A percentile compares a stretch with the other conserved stretches of the same genome.
Conservation (phyloP, 345 rosid species). For the Pseudoturritis turrita region DNA sequence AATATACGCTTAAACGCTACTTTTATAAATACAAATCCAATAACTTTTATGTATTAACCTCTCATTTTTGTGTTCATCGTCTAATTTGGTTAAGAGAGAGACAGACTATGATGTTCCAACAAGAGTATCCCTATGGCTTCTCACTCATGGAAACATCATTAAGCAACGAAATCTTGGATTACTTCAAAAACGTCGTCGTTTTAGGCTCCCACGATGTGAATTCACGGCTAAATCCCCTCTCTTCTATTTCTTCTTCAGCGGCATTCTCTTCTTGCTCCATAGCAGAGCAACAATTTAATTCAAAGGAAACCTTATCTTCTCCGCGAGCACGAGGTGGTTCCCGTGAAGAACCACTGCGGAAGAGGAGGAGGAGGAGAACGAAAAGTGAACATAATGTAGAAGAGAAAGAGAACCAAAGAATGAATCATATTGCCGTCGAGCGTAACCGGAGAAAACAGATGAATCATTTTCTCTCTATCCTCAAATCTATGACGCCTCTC, state of each 20-base stretch:
- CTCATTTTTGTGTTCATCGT: background rate
- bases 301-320: background rate
- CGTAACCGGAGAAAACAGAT: constrained; percentile 72
- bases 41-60: background rate
- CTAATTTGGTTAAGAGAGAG: background rate
- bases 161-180: background rate
- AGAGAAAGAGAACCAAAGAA: constrained; percentile 63
- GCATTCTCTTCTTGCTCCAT: constrained; percentile 20
- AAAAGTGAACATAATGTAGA: constrained; percentile 39
- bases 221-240: background rate
- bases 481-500: constrained; percentile 58
- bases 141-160: background rate
- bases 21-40: background rate
- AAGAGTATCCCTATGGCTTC: background rate
- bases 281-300: background rate
- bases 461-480: constrained; percentile 55
- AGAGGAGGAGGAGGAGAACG: constrained; percentile 42
- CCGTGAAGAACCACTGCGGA: background rate
- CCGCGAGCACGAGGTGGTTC: background rate
- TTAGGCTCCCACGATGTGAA: background rate
- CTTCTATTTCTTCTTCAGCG: background rate
- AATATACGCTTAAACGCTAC: background rate
- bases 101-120: background rate
- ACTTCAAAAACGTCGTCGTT: background rate
- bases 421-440: constrained; percentile 64